Evolutionary conservation across 1,284 basidiomycete genomes (phyloP).

Genomic region (Rhodofomes roseus): DNA sequence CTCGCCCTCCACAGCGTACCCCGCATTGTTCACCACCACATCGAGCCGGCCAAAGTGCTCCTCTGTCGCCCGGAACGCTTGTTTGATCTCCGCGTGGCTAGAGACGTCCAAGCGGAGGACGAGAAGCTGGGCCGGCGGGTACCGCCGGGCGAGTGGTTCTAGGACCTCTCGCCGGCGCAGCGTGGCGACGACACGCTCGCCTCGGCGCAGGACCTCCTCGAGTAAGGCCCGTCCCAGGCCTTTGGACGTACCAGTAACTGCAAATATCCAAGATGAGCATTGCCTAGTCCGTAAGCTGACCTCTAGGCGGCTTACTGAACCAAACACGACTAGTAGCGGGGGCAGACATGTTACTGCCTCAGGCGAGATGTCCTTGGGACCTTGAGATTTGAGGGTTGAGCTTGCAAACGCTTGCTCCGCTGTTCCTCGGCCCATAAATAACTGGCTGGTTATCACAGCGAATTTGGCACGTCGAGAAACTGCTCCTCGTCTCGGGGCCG

Average conservation of each 20-base stretch:
- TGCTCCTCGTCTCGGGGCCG: too few species aligned
- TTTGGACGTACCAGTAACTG: conserved; percentile 34
- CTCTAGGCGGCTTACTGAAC: conserved; percentile 11
- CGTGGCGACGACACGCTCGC: conserved; percentile 28
- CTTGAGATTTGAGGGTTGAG: too few species aligned
- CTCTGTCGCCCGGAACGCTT: conserved; percentile 28
- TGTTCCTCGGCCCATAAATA: not conserved
- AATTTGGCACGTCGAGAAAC: not conserved
- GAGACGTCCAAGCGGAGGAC: conserved; percentile 27
- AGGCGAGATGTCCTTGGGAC: too few species aligned
- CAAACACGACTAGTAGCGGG: not conserved
- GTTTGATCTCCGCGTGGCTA: conserved; percentile 22
- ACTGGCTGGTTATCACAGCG: not conserved
- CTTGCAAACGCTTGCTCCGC: too few species aligned
- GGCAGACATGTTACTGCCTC: not conserved
- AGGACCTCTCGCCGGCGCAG: conserved; percentile 17
- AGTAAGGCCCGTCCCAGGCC: conserved; percentile 32
- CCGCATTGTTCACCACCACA: conserved; percentile 39
- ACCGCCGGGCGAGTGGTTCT: conserved; percentile 10
- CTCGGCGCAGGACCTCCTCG: conserved; percentile 26
- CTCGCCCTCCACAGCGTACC: conserved; percentile 28
- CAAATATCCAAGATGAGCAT: not conserved
- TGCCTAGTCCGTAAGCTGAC: not conserved
- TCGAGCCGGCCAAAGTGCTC: conserved; percentile 35
- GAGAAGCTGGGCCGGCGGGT: conserved; percentile 13